Evolutionary conservation across 2,329 filamentous ascomycete genomes (phyloP), one percentile per base, ranked within the genome.

Genomic region (Talaromyces verruculosus): DNA sequence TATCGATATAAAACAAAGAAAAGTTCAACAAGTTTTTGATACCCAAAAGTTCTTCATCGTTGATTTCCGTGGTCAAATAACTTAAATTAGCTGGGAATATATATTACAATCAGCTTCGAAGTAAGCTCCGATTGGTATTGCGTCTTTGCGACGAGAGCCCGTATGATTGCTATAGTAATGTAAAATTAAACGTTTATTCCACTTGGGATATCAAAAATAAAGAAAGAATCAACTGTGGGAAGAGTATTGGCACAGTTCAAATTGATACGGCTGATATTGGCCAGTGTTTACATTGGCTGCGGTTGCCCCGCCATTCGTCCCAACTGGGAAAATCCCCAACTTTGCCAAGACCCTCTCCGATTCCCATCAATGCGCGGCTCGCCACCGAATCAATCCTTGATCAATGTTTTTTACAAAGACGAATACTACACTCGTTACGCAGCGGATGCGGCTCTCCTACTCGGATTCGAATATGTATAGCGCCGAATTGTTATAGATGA

Each of bases 231-330:
- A 5, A n/a, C 15, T 4, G 22, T 59, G 11, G 35, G 1, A 19
- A 10, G 8, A 35, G 2, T 35, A 2, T n/a, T 55, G 51, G 51
- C 15, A 35, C 19, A 59, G 35, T 22, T 22, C 53, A 37, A 11
- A 30, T 51, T 22, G 49, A 53, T 53, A 53, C 25, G 25, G 49
- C 28, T 61, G 41, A 35, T 13, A 51, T 51, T 19, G 19, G 57
- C 25, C 19, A 10, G 28, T 66, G 61, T 66, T 63, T 66, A 63
- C 61, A 55, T 60, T 41, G 41, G 25, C 13, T 47, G 61, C 19
- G 69, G 76, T 79, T 78, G 77, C 76, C 73, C 69, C 67, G 75
- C 67, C 71, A 71, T 73, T 74, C 68, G 67, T 70, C 74, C 72
- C 62, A 72, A 73, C 72, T 65, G 43, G 72, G 75, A 47, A 77